Conservation (phyloP, 352 stramenopile genomes). For the Pythium aquatile region DNA sequence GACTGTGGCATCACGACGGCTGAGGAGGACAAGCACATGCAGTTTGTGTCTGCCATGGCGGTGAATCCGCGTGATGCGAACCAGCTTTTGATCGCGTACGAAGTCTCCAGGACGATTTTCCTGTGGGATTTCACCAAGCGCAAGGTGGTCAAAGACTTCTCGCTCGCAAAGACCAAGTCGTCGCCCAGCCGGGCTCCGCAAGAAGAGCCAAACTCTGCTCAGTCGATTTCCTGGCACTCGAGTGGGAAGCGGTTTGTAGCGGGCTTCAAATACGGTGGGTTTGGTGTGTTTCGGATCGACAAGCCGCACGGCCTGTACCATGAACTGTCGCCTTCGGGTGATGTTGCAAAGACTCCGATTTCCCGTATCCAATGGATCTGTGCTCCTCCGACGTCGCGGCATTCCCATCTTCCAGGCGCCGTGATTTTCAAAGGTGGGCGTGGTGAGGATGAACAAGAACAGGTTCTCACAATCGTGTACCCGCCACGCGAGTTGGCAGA, state of each 20-base stretch:
- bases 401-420: conserved; percentile 46
- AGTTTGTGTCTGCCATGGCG: conserved; percentile 49
- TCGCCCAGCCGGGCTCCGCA: not conserved
- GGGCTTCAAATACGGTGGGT: conserved; percentile 60
- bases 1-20: conserved; percentile 37
- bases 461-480: conserved; percentile 44
- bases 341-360: conserved; percentile 21
- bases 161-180: conserved; percentile 16
- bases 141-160: conserved; percentile 43
- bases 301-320: conserved; percentile 46
- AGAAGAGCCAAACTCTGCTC: conserved; percentile 42
- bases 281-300: conserved; percentile 58
- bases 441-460: conserved; percentile 19
- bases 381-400: conserved; percentile 51
- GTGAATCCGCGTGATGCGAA: conserved; percentile 61
- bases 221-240: conserved; percentile 70
- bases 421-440: conserved; percentile 50
- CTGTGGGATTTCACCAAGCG: conserved; percentile 71
- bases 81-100: conserved; percentile 63
- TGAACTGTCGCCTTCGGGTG: not conserved
- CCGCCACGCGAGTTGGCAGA: conserved; percentile 30
- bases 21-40: conserved; percentile 26
- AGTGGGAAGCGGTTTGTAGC: conserved; percentile 76
- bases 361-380: conserved; percentile 63
- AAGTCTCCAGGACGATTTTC: conserved; percentile 43